A percentile compares a stretch with the other conserved stretches of the same genome.
phyloP scores from a whole-genome alignment of 2,329 filamentous ascomycete genomes.

The Claviceps sp. region DNA sequence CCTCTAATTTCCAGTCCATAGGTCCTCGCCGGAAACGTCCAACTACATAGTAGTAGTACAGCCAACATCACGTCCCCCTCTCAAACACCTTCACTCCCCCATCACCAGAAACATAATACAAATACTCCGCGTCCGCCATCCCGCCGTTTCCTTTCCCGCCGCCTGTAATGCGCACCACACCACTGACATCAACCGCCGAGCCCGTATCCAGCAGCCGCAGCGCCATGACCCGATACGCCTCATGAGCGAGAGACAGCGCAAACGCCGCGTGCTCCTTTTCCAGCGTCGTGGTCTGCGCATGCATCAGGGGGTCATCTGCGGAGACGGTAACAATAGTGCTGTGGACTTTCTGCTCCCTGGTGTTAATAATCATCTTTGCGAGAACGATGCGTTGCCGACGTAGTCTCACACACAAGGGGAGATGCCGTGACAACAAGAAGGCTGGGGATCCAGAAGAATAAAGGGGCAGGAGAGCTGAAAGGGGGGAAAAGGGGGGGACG shows the following conservation, averaged over 20 bases:
- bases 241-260: slow-evolving; percentile 58
- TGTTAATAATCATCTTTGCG: no score
- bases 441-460: neutral
- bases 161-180: slow-evolving; percentile 63
- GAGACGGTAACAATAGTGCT: slow-evolving; percentile 53
- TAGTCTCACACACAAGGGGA: no score
- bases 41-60: no score
- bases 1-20: neutral
- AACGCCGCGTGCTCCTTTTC: slow-evolving; percentile 62
- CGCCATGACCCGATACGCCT: slow-evolving; percentile 57
- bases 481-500: slow-evolving; percentile 14
- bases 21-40: no score
- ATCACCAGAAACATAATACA: slow-evolving; percentile 73
- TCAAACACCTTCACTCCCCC: slow-evolving; percentile 75
- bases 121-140: slow-evolving; percentile 43
- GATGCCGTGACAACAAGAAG: no score
- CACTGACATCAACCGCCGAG: slow-evolving; percentile 80
- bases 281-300: slow-evolving; percentile 45
- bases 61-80: slow-evolving; percentile 40
- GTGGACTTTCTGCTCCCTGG: slow-evolving; percentile 38
- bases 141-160: slow-evolving; percentile 26
- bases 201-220: slow-evolving; percentile 73
- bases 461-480: neutral
- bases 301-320: slow-evolving; percentile 62
- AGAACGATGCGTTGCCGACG: no score